Base-by-base conservation (phyloP, 208 protist species). In the Acanthamoeba royreba region DNA sequence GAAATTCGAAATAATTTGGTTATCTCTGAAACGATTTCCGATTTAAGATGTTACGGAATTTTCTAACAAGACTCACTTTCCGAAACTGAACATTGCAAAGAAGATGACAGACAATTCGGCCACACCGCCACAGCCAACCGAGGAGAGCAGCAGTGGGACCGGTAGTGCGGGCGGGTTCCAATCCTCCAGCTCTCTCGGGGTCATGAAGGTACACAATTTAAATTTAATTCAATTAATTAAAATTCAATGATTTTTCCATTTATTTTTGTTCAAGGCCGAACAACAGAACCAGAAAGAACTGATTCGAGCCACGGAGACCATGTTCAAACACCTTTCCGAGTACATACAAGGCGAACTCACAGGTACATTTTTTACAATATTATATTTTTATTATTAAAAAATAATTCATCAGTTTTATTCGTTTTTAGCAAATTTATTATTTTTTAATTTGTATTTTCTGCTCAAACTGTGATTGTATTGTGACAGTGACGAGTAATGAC, bases 311-410 rank as follows among this genome's bases (percentile, higher is more conserved):
- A 90, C 83, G 52, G 53, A 69, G 25, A 28, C 15, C 11, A 58
- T 90, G 83, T 90, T 90, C 49, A 63, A 90, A 13, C 58, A 69
- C 83, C 58, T 69, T 35, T 58, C 83, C 1, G 83, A 90, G 47
- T 90, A 90, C 49, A 47, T 90, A 4, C 83, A 90, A 69, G 83
- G 83, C 5, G 83, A 90, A 66, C 52, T 90, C 15, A 11, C 66
- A 25, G 45, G 83, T 90, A 69, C 0, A 19, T 35, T 25, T 87
- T n/a, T 61, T 22, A 28, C 22, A 9, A 11, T 87, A 5, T 46
- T 46, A n/a, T 47, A 52, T 42, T 22, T 87, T 90, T 61, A 3
- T 69, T 66, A 1, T 45, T 46, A 2, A 33, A 13, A 45, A 46
- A 42, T 40, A 19, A 43, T 66, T 89, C 45, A n/a, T n/a, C n/a